Percentiles rank a stretch among this genome's conserved stretches.
Evolutionary conservation across 805 yeast genomes (phyloP).

Genomic region (Starmerella floris): DNA sequence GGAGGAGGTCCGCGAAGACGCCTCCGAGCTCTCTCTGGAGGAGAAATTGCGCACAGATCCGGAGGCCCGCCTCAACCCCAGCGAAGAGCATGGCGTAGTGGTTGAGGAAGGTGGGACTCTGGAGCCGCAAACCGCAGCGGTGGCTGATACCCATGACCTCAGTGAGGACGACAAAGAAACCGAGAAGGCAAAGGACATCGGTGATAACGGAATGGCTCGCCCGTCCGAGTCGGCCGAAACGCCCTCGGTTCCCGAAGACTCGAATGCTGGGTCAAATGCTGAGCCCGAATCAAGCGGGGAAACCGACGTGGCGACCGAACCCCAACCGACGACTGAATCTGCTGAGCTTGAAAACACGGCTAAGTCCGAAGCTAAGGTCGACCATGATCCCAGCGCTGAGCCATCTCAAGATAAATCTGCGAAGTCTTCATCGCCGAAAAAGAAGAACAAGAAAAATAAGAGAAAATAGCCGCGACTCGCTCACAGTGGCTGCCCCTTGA

Average conservation of each 20-base stretch:
- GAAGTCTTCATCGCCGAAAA: slow-evolving; percentile 12
- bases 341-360: background rate
- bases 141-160: background rate
- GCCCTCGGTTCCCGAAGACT: background rate
- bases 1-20: background rate
- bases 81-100: slow-evolving; percentile 7
- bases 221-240: background rate
- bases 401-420: background rate
- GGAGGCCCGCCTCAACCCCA: slow-evolving; percentile 2
- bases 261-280: background rate
- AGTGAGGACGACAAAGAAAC: background rate
- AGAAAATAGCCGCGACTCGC: too few species aligned
- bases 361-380: background rate
- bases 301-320: background rate
- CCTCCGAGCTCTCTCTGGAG: slow-evolving; percentile 1
- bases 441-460: slow-evolving; percentile 18
- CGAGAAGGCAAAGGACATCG: background rate
- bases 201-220: too few species aligned
- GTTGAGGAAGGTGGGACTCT: slow-evolving; percentile 1
- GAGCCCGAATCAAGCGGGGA: background rate
- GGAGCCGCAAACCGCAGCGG: slow-evolving; percentile 5
- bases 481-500: too few species aligned
- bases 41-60: slow-evolving; percentile 6
- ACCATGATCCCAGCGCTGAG: background rate
- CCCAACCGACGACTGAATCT: background rate